These are phyloP conservation scores for Colletotrichum liaoningense DNA, from an alignment of 2,329 filamentous ascomycete genomes.

Conservation along the genomic window DNA sequence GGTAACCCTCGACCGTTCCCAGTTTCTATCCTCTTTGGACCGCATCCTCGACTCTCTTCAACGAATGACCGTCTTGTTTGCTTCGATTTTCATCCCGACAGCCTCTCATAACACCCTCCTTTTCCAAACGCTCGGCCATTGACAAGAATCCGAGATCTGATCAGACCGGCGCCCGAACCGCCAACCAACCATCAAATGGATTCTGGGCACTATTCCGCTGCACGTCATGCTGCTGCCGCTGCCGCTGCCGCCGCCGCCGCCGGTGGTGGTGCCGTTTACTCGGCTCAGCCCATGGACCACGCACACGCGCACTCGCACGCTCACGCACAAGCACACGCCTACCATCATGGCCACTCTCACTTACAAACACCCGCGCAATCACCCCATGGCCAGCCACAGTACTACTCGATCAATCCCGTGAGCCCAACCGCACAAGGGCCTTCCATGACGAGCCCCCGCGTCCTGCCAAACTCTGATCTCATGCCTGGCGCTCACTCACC, in stretches of 20 bases:
- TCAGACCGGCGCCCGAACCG: neutral
- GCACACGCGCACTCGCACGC: constrained; percentile 10
- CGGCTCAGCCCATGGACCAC: constrained; percentile 22
- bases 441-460: constrained; percentile 29
- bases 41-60: neutral
- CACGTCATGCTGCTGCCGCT: constrained; percentile 30
- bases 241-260: constrained; percentile 14
- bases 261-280: constrained; percentile 20
- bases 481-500: constrained; percentile 29
- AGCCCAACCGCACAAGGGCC: constrained; percentile 17
- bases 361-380: constrained; percentile 22
- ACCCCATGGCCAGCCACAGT: constrained; percentile 33
- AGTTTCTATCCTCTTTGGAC: constrained; percentile 19
- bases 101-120: constrained; percentile 32
- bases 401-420: constrained; percentile 30
- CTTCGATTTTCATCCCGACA: constrained; percentile 14
- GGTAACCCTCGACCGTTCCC: constrained; percentile 21
- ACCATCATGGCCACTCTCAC: constrained; percentile 22
- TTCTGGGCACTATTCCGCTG: constrained; percentile 31
- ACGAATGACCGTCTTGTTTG: constrained; percentile 30
- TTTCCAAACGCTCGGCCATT: constrained; percentile 15
- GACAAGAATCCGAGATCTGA: constrained; percentile 29
- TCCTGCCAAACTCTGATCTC: constrained; percentile 29
- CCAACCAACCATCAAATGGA: constrained; percentile 30
- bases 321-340: constrained; percentile 9